Conservation (phyloP, 345 rosid species). For the Turnera subulata region DNA sequence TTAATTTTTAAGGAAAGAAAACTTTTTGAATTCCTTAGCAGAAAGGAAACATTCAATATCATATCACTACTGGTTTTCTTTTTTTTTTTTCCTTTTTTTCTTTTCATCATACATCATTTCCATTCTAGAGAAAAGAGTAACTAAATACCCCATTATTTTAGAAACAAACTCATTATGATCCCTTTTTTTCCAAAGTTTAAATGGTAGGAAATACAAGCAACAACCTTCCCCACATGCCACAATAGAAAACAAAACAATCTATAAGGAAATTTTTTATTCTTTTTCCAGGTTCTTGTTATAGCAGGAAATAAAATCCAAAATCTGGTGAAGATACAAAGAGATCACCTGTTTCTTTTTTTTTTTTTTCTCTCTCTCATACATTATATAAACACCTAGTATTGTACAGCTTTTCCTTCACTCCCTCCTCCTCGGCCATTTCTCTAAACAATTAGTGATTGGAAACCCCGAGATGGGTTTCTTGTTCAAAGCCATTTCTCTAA, state of each 20-base stretch:
- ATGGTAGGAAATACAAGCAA: conserved; percentile 5
- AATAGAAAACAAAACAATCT: conserved; percentile 13
- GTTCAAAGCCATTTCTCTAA: conserved; percentile 18
- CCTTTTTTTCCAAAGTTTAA: conserved; percentile 21
- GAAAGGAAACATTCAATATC: no score
- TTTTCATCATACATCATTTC: no score
- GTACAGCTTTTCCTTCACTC: conserved; percentile 23
- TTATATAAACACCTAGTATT: conserved; percentile 21
- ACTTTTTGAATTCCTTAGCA: no score
- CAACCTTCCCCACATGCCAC: conserved; percentile 33
- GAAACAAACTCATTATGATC: conserved; percentile 20
- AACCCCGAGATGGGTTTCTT: conserved; percentile 37
- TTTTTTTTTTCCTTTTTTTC: no score
- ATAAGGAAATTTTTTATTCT: conserved; percentile 8
- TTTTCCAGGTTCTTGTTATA: background rate
- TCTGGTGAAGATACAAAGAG: no score
- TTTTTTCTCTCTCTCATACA: background rate
- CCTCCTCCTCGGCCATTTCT: conserved; percentile 18
- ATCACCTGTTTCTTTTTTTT: no score
- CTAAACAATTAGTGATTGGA: background rate
- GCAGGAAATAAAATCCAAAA: background rate
- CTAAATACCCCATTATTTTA: conserved; percentile 22
- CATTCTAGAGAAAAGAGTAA: background rate
- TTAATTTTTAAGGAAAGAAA: no score
- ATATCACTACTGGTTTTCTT: no score